Evolutionary conservation across 164 flowering plant species (phyloP).

Genomic region (Macadamia integrifolia): DNA sequence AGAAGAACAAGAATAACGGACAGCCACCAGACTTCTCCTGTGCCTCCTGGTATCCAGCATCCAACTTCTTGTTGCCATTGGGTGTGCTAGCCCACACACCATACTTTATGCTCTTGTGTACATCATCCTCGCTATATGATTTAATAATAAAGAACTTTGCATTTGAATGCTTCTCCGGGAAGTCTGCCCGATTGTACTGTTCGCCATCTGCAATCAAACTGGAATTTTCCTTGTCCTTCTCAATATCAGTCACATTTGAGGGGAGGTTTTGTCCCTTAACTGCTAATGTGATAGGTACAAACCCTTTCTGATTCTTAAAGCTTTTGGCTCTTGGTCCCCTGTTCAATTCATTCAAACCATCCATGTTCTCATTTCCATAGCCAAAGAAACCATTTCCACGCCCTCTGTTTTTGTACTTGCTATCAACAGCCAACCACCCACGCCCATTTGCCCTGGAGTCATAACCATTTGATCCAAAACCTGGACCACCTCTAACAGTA

Average conservation of each 20-base stretch:
- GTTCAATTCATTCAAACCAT: conserved; percentile 66
- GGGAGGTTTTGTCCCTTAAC: conserved; percentile 36
- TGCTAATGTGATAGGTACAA: conserved; percentile 22
- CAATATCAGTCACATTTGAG: conserved; percentile 10
- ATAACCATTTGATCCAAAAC: conserved; percentile 36
- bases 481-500: conserved; percentile 25
- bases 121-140: conserved; percentile 55
- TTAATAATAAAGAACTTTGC: conserved; percentile 45
- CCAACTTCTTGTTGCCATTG: conserved; percentile 40
- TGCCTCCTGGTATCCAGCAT: conserved; percentile 20
- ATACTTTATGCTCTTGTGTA: conserved; percentile 47
- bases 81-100: conserved; percentile 45
- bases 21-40: conserved; percentile 10
- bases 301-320: conserved; percentile 35
- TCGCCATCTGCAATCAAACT: conserved; percentile 21
- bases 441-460: conserved; percentile 15
- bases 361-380: conserved; percentile 38
- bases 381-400: conserved; percentile 32
- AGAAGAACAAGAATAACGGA: conserved; percentile 28
- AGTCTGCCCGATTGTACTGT: conserved; percentile 27
- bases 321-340: conserved; percentile 56
- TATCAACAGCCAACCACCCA: conserved; percentile 15
- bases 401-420: conserved; percentile 25
- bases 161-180: conserved; percentile 26
- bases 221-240: conserved; percentile 9